Evolutionary conservation across 2,329 filamentous ascomycete species (phyloP), one percentile per base, ranked within the genome.

Genomic region (Colletotrichum spinosum): DNA sequence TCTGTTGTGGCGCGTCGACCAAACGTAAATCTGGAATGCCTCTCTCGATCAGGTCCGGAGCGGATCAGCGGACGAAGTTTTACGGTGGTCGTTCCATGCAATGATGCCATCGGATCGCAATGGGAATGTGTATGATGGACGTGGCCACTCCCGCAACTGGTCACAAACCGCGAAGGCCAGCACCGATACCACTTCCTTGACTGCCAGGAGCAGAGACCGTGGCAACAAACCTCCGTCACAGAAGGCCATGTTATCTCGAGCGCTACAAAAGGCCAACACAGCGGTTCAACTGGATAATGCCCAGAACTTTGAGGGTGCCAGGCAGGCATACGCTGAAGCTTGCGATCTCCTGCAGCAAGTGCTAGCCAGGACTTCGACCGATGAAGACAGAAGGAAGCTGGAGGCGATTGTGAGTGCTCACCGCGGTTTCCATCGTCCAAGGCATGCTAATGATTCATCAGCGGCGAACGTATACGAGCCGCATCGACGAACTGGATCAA

Each of bases 211-310:
- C 39, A 70, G 72, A 50, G 73, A 78, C 25, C 79, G 79, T 41
- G 55, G 67, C 1, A 68, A 58, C 53, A 83, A 83, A 67, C 79
- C 79, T n/a, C 87, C 88, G 12, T 93, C 92, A 1, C 92, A 98
- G 76, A 98, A 97, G 81, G 92, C 90, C 10, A 98, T 98, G 94
- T 85, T 99, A 41, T 97, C 95, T n/a, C 92, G 92, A 71, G 96
- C 96, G 1, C 82, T 99, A 59, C 92, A 97, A 75, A 97, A 97
- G 79, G 96, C 96, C 54, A 97, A 99, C 74, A 95, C 93, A 11
- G 96, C 96, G 25, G 96, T 99, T 34, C 87, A 97, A 70, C 86
- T 99, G 45, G 96, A 99, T 79, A 98, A 97, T 85, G 94, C 93
- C 12, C 92, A 96, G 73, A 97, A 98, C 74, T 95, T 96, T 68